phyloP scores from a whole-genome alignment of 495 filamentous ascomycete genomes.

The Penicillium cosmopolitanum region DNA sequence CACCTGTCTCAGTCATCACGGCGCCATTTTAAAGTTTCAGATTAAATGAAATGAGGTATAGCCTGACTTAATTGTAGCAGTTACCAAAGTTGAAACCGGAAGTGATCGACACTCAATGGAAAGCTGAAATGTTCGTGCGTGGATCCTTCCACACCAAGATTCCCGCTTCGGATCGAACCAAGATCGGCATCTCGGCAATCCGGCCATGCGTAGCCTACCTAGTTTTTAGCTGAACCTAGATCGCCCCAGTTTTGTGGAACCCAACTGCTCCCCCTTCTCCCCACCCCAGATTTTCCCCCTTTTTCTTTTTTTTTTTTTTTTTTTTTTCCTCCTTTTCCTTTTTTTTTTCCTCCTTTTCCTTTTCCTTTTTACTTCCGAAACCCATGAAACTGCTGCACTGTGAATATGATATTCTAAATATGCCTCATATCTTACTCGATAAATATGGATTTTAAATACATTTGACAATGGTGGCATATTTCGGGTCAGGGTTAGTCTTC shows the following conservation, averaged over 20 bases:
- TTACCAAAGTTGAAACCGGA: no score
- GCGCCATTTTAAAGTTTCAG: no score
- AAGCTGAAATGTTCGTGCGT: no score
- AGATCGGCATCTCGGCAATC: no score
- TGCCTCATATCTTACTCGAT: slow-evolving; percentile 2
- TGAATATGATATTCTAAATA: not conserved
- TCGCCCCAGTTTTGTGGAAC: not conserved
- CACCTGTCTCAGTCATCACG: no score
- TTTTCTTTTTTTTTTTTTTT: not conserved
- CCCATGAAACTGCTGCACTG: not conserved
- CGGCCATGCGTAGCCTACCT: not conserved
- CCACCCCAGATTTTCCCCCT: not conserved
- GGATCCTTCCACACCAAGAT: no score
- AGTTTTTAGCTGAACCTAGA: not conserved
- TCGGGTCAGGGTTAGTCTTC: not conserved
- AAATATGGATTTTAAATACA: not conserved
- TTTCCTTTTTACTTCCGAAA: not conserved
- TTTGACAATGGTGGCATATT: slow-evolving; percentile 2
- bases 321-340: not conserved
- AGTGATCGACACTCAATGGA: no score
- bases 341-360: no score
- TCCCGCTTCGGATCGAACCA: no score
- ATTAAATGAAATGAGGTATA: no score
- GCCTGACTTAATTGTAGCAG: no score
- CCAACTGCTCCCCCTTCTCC: not conserved